Evolutionary conservation across 106 monocot species (phyloP).

Genomic region (Allium cepa): DNA sequence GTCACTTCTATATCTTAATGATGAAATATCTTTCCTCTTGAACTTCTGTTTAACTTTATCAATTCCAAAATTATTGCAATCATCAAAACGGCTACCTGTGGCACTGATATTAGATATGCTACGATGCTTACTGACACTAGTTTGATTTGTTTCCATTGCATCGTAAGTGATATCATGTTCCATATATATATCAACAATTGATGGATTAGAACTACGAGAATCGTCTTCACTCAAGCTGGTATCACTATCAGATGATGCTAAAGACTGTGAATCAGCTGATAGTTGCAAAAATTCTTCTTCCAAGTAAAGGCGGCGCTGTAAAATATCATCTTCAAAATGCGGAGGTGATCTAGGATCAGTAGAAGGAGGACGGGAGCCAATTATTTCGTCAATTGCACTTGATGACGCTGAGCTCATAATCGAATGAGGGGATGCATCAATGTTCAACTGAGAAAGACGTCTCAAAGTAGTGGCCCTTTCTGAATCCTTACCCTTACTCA

Average conservation of each 20-base stretch:
- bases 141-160: not conserved
- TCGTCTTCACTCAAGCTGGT: slow-evolving; percentile 63
- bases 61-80: slow-evolving; percentile 6
- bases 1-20: no score
- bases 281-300: slow-evolving; percentile 71
- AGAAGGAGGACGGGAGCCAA: slow-evolving; percentile 38
- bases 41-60: slow-evolving; percentile 31
- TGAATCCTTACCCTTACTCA: slow-evolving; percentile 12
- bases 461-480: slow-evolving; percentile 10
- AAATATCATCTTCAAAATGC: slow-evolving; percentile 69
- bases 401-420: slow-evolving; percentile 21
- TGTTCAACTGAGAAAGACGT: slow-evolving; percentile 15
- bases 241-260: slow-evolving; percentile 56
- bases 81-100: not conserved
- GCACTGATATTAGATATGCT: not conserved
- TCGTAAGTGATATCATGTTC: slow-evolving; percentile 6
- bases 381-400: slow-evolving; percentile 47
- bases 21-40: slow-evolving; percentile 28
- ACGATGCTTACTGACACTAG: slow-evolving; percentile 10
- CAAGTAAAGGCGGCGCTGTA: slow-evolving; percentile 54
- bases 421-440: slow-evolving; percentile 1
- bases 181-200: slow-evolving; percentile 21
- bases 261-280: slow-evolving; percentile 41
- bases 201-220: slow-evolving; percentile 36
- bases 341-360: slow-evolving; percentile 47